A percentile compares a stretch with the other conserved stretches of the same genome.
Conservation (phyloP, 73 alveolate species). For the Tetrahymena borealis region DNA sequence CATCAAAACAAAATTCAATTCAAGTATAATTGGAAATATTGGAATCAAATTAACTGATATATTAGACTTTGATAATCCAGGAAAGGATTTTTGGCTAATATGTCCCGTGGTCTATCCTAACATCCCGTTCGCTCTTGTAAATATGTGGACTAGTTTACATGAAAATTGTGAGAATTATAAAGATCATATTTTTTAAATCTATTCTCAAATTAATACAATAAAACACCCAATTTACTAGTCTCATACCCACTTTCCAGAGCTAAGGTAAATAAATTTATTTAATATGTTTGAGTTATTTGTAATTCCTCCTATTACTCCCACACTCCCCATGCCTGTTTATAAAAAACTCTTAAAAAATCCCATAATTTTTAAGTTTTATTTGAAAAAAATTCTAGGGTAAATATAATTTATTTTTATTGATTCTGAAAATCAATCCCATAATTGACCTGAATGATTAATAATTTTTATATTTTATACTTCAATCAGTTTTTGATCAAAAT, state of each 20-base stretch:
- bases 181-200: background rate
- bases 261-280: background rate
- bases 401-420: no score
- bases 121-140: background rate
- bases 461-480: no score
- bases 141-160: background rate
- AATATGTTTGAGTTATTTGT: no score
- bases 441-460: no score
- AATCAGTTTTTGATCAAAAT: no score
- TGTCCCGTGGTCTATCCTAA: background rate
- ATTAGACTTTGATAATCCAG: background rate
- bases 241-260: background rate
- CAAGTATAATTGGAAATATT: background rate
- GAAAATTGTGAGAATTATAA: background rate
- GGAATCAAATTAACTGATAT: background rate
- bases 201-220: background rate
- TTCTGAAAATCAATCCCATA: no score
- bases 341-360: no score
- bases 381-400: no score
- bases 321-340: no score
- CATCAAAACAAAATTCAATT: background rate
- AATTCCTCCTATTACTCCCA: no score
- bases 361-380: no score
- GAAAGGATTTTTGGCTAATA: background rate
- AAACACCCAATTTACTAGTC: background rate